Evolutionary conservation across 225 moss, liverwort and hornwort species (phyloP), one percentile per base, ranked within the genome.

Genomic region (Ulota crispa): DNA sequence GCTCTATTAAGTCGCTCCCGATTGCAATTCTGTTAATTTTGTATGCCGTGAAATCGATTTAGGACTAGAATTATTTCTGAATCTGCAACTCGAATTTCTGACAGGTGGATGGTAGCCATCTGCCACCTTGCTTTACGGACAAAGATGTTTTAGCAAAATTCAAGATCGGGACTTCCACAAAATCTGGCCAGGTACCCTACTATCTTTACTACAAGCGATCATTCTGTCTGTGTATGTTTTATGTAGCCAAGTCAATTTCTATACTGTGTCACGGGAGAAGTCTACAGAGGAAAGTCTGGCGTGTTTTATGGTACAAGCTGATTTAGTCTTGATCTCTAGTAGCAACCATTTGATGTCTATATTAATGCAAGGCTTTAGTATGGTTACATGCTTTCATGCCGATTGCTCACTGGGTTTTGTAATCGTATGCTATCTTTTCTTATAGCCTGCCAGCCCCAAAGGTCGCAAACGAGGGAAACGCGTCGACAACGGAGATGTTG

Each of bases 51-150:
- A 50, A 72, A 15, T 13, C 42, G 79, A 34, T 37, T 37, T 3
- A 53, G 43, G 36, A 23, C 9, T 20, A 28, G 8, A 72, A 23
- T 64, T 20, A 6, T 53, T 24, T 31, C 26, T 64, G 45, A 70
- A 53, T 52, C 18, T 80, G 26, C 26, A 43, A 55, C 0, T 56
- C 7, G 68, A 64, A 19, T 21, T 68, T 79, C 42, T 80, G 81
- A 47, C 82, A 99, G 99, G 92, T 87, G 64, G 99, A 99, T 86
- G 94, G 94, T 69, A 99, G 96, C 87, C 94, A 99, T 85, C 82
- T 99, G 80, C 99, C 99, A n/a, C 81, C 87, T 67, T 94, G 99
- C 88, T 96, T 99, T 27, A 86, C 90, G 32, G 93, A 93, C 65
- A 94, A 86, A 64, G 93, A 99, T 70, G 91, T 93, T 24, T 80